Evolutionary conservation across 768 basidiomycete species (phyloP), one percentile per base, ranked within the genome.

Genomic region (Termitomyces sp.): DNA sequence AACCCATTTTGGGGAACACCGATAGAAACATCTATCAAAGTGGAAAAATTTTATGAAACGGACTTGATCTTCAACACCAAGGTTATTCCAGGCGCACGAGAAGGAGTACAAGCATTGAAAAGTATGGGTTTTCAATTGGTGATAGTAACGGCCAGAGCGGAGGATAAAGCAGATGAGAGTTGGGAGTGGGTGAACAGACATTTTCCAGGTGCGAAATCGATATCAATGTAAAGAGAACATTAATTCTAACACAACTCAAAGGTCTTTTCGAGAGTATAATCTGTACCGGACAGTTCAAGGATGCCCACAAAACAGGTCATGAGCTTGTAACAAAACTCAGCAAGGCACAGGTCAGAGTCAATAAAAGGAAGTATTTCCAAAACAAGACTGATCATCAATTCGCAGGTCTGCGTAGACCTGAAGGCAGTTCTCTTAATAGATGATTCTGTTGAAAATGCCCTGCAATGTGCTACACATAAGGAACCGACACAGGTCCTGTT

Each of bases 381-480:
- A 9, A 21, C 22, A 44, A 42, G 22, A 17, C 21, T 54, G 19
- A 45, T 42, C 22, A 45, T 42, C 22, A 21, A 50, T 41, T 14
- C n/a, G 1, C 58, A 88, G 84, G 81, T 90, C 45, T 87, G 88
- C 64, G 70, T 79, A 34, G 74, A 80, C 56, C 70, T 91, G 17
- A 77, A 77, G 15, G 86, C 89, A 11, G 74, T 76, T 40, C 65
- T 90, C 38, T 71, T 93, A 51, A 83, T 93, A 55, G 90, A 93
- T 67, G 90, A 93, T 70, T 90, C 88, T 6, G 63, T 85, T 41
- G 90, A 92, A 68, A 91, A 92, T 67, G 87, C 85, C 37, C 59
- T 87, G 26, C 76, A 81, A 54, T 84, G 84, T 58, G 77, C 74
- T 0, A 74, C 68, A 5, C 72, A 77, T 34, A 60, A 66, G 19